phyloP scores from a whole-genome alignment of 495 filamentous ascomycete species.

The Neurospora hispaniola region DNA sequence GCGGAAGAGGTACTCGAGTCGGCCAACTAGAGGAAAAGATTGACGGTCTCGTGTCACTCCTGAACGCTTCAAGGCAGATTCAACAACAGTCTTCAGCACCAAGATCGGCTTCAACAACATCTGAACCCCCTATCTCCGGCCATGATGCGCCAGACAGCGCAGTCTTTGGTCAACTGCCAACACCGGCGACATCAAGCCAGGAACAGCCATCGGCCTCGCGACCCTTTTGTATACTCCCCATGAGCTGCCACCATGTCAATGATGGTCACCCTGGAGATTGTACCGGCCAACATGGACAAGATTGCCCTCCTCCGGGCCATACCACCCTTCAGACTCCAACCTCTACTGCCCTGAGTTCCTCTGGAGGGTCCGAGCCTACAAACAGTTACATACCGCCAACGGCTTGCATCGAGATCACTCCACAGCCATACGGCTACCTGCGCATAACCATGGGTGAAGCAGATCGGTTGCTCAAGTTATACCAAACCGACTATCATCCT shows the following conservation, averaged over 20 bases:
- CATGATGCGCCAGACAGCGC: not conserved
- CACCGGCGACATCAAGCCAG: not conserved
- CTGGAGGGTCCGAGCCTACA: not conserved
- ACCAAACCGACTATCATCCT: slow-evolving; percentile 11
- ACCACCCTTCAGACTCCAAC: not conserved
- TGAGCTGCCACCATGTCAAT: not conserved
- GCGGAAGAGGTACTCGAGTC: slow-evolving; percentile 7
- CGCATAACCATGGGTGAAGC: slow-evolving; percentile 9
- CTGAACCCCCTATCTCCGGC: not conserved
- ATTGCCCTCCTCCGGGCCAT: not conserved
- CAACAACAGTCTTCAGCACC: slow-evolving; percentile 6
- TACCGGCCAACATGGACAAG: not conserved
- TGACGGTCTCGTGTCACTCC: slow-evolving; percentile 21
- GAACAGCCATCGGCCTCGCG: not conserved
- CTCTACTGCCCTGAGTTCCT: not conserved
- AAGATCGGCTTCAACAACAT: not conserved
- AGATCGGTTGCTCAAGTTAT: slow-evolving; percentile 7
- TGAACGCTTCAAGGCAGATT: slow-evolving; percentile 13
- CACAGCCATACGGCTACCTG: slow-evolving; percentile 5
- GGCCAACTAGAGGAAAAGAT: slow-evolving; percentile 23
- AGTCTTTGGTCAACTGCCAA: not conserved
- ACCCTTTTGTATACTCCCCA: not conserved
- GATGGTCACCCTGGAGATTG: not conserved
- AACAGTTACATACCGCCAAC: not conserved
- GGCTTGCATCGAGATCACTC: slow-evolving; percentile 9